Evolutionary conservation across 805 yeast genomes (phyloP).

Genomic region (Sungouiella thailandica): DNA sequence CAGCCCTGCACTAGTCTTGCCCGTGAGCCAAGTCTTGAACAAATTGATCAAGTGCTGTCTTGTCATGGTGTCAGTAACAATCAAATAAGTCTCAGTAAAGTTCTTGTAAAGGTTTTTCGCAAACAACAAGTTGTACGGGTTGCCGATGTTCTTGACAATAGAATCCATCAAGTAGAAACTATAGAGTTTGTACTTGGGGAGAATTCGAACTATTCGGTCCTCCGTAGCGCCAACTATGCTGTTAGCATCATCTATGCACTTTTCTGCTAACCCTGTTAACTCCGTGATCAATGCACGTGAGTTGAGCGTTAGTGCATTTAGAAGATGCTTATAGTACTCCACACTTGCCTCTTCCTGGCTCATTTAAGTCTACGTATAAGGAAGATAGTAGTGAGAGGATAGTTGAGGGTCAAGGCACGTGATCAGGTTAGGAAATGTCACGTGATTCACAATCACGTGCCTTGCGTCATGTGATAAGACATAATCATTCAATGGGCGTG

Average conservation of each 20-base stretch:
- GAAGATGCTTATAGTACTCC: constrained; percentile 27
- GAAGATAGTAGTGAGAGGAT: background rate
- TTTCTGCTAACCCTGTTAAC: constrained; percentile 35
- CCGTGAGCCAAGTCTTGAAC: constrained; percentile 37
- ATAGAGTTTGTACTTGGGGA: constrained; percentile 33
- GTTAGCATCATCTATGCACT: constrained; percentile 25
- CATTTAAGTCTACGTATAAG: constrained; percentile 8
- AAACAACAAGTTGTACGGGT: constrained; percentile 38
- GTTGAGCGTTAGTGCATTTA: constrained; percentile 31
- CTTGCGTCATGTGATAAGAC: background rate
- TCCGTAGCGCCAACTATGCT: constrained; percentile 31
- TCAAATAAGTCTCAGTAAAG: constrained; percentile 35
- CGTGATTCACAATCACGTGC: background rate
- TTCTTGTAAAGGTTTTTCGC: constrained; percentile 28
- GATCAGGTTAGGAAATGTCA: background rate
- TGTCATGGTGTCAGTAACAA: constrained; percentile 36
- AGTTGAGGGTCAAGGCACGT: background rate
- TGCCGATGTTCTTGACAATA: constrained; percentile 39
- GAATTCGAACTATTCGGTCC: constrained; percentile 29
- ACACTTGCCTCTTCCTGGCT: constrained; percentile 21
- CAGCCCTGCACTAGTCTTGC: constrained; percentile 29
- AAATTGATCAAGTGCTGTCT: constrained; percentile 36
- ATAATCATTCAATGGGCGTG: no score
- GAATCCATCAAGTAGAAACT: constrained; percentile 38
- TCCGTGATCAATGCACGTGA: constrained; percentile 36